These are phyloP conservation scores for Boletus putidus DNA, from an alignment of 1,284 basidiomycete genomes.

Conservation along the genomic window DNA sequence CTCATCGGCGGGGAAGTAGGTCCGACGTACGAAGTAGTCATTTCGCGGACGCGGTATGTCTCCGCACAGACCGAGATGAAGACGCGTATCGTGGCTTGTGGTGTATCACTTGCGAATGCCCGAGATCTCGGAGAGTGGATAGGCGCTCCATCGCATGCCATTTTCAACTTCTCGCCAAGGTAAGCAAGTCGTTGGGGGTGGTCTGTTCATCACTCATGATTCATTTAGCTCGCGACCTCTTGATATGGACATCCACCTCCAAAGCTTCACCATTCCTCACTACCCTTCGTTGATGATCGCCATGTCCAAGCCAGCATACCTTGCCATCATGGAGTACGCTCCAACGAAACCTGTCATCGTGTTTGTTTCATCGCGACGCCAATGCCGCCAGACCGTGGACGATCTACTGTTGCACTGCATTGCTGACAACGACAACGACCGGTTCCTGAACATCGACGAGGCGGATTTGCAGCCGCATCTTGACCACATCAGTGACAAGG, in stretches of 20 bases:
- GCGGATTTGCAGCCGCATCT: conserved; percentile 87
- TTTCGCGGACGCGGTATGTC: conserved; percentile 93
- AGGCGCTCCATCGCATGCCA: conserved; percentile 86
- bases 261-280: conserved; percentile 94
- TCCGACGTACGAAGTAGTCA: conserved; percentile 93
- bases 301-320: conserved; percentile 98
- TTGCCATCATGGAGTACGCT: conserved; percentile 90
- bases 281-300: conserved; percentile 99
- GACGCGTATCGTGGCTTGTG: conserved; percentile 92
- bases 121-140: conserved; percentile 98
- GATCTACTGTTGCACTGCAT: conserved; percentile 89
- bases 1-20: conserved; percentile 91
- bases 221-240: conserved; percentile 78
- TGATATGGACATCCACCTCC: conserved; percentile 97
- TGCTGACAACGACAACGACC: conserved; percentile 82
- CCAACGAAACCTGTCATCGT: conserved; percentile 85
- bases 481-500: conserved; percentile 79
- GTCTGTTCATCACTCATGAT: conserved; percentile 8
- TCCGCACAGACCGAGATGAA: conserved; percentile 91
- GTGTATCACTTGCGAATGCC: conserved; percentile 95
- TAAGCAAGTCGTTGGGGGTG: conserved; percentile 35
- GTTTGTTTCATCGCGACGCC: conserved; percentile 93
- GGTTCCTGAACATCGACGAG: conserved; percentile 90
- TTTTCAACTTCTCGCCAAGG: conserved; percentile 98
- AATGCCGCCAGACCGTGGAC: conserved; percentile 90